phyloP scores from a whole-genome alignment of 108 stramenopile species.

The Skeletonema potamos region DNA sequence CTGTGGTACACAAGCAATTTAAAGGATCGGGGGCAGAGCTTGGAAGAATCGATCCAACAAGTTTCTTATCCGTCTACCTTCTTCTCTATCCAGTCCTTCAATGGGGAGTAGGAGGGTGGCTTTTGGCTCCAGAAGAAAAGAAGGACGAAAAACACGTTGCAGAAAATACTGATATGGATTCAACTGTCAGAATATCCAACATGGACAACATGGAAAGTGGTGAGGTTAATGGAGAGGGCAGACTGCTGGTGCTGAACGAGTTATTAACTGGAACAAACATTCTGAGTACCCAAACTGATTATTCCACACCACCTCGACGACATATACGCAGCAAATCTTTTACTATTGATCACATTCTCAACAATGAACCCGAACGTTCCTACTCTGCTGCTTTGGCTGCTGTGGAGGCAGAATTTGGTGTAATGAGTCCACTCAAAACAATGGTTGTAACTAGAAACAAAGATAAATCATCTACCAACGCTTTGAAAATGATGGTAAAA shows the following conservation, averaged over 20 bases:
- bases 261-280: not conserved
- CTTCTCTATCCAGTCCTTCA: constrained; percentile 83
- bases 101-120: constrained; percentile 84
- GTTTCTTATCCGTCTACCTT: constrained; percentile 78
- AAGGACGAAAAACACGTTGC: constrained; percentile 9
- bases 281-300: not conserved
- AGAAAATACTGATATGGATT: not conserved
- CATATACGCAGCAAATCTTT: not conserved
- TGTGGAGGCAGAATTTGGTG: not conserved
- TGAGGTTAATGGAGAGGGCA: not conserved
- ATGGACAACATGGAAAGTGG: not conserved
- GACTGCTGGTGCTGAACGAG: not conserved
- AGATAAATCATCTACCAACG: not conserved
- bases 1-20: constrained; percentile 82
- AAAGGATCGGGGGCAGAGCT: constrained; percentile 49
- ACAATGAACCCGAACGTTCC: not conserved
- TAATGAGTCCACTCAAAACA: not conserved
- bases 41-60: constrained; percentile 77
- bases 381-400: not conserved
- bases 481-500: not conserved
- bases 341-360: not conserved
- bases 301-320: not conserved
- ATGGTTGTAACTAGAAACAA: not conserved
- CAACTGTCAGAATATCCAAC: not conserved
- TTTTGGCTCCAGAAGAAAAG: constrained; percentile 59